A percentile compares a stretch with the other conserved stretches of the same genome.
Evolutionary conservation across 2,329 filamentous ascomycete genomes (phyloP).

Genomic region (Davidsoniella eucalypti): DNA sequence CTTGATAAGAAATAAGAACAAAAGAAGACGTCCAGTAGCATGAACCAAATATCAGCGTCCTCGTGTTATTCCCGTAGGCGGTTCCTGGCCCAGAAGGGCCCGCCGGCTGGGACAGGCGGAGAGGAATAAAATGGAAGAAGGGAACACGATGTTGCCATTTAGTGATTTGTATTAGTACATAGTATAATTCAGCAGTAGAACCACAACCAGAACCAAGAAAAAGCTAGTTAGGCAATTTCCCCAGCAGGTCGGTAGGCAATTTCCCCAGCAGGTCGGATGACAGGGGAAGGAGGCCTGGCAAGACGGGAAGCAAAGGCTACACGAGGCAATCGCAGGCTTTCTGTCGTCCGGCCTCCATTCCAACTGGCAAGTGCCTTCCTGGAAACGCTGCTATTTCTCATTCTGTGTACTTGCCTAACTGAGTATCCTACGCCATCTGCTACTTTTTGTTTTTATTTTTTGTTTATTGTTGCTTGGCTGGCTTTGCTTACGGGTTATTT

Average conservation of each 20-base stretch:
- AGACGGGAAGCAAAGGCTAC: no score
- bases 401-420: conserved; percentile 16
- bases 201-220: neutral
- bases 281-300: no score
- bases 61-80: no score
- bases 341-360: neutral
- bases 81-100: no score
- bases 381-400: neutral
- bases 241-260: no score
- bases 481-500: conserved; percentile 15
- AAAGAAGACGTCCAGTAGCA: no score
- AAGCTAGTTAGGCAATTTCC: neutral
- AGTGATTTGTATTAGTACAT: no score
- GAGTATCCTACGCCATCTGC: conserved; percentile 14
- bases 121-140: neutral
- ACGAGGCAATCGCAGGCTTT: no score
- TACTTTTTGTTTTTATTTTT: conserved; percentile 7
- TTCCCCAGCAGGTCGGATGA: no score
- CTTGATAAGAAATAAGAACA: no score
- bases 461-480: conserved; percentile 5
- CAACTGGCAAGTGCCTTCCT: conserved; percentile 2
- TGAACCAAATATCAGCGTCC: no score
- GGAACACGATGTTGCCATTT: neutral
- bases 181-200: neutral
- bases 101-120: no score